Base-by-base conservation (phyloP, 129 eudicot genomes). In the Flaveria sonorensis region DNA sequence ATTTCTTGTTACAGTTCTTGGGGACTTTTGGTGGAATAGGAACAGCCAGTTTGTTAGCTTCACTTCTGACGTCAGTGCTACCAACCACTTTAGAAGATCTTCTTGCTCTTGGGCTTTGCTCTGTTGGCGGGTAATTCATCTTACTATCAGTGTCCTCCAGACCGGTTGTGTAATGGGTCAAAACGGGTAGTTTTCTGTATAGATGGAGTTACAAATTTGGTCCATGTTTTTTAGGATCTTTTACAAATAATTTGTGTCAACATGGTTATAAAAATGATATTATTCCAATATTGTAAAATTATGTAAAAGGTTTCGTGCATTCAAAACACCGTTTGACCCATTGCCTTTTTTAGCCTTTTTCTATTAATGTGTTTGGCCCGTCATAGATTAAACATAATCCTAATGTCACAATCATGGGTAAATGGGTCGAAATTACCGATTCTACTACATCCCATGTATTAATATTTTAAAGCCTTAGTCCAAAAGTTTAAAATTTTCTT, bases 31-130 rank as follows among this genome's bases (percentile, higher is more conserved):
- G 97, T 76, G 99, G 97, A 73, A 84, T 95, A 32, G 99, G 97
- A 57, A 86, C 89, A 11, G 99, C 99, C 39, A 91, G 99, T 70
- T 83, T 95, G 76, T 95, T 89, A 61, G 99, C 97, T 30, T 95
- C 99, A 20, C 97, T 95, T 77, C 78, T 95, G 73, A 95, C 99
- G 60, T 89, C 99, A 39, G 92, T 95, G 65, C 85, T 95, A 73
- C 96, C 93, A 47, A 87, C 97, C 68, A 91, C 96, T 65, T 78
- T 86, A 36, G 99, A 95, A 86, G 99, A 95, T 83, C 97, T 95
- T 83, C 96, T 95, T 77, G 99, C 99, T 79, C 92, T 95, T 50
- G 96, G 96, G 40, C 92, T 95, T 83, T 95, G 99, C 82, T 95
- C 99, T 67, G 96, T 94, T 78, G 99, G 97, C 86, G 99, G 99